phyloP scores from a whole-genome alignment of 257 asterid species.

The Nyctanthes arbortristis region DNA sequence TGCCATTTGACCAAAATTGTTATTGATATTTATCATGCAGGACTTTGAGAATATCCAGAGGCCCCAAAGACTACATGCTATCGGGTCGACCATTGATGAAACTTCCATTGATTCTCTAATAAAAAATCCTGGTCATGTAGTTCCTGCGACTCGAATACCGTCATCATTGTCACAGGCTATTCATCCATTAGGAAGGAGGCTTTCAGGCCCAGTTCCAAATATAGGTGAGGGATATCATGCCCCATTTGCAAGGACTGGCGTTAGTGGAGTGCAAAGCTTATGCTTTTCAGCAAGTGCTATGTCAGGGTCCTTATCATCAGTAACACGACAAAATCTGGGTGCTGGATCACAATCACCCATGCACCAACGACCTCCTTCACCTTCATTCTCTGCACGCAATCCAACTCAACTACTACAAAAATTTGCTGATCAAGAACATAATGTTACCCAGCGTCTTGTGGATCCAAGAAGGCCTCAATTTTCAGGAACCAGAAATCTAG shows the following conservation, averaged over 20 bases:
- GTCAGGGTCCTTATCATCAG: conserved; percentile 33
- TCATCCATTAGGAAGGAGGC: conserved; percentile 36
- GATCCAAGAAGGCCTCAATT: conserved; percentile 57
- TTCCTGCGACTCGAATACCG: conserved; percentile 41
- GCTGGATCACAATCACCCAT: conserved; percentile 37
- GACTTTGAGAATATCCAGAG: conserved; percentile 38
- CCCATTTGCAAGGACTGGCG: too few relatives aligned
- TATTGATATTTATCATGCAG: conserved; percentile 37
- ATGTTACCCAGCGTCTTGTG: conserved; percentile 42
- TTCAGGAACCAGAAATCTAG: conserved; percentile 34
- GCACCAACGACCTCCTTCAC: conserved; percentile 51
- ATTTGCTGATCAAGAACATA: conserved; percentile 44
- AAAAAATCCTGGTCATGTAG: conserved; percentile 41
- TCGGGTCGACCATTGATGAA: conserved; percentile 49
- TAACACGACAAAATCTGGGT: conserved; percentile 33
- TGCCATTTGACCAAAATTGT: background rate
- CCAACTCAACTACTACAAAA: conserved; percentile 36
- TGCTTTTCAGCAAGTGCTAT: conserved; percentile 34
- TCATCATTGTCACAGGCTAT: conserved; percentile 50
- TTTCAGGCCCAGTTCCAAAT: conserved; percentile 33
- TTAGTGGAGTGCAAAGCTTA: conserved; percentile 37
- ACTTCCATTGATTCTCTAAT: conserved; percentile 57
- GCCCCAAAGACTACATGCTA: conserved; percentile 35
- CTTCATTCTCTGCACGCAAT: conserved; percentile 34
- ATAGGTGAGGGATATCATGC: conserved; percentile 40